phyloP scores from a whole-genome alignment of 768 basidiomycete genomes.

The Pulveroboletus frians region DNA sequence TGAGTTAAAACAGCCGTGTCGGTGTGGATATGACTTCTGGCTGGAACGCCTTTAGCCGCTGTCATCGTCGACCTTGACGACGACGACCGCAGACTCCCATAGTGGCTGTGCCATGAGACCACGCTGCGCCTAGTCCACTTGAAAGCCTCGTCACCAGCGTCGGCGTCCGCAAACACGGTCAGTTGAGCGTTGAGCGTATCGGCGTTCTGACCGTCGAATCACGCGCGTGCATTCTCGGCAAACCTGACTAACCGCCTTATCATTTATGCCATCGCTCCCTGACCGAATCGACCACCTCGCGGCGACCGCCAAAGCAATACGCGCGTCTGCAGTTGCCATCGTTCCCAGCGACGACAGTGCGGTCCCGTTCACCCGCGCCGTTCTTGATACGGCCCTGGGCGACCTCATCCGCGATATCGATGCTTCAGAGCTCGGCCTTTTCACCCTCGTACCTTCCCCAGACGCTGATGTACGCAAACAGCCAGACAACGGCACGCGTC shows the following conservation, averaged over 20 bases:
- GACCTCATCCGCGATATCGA: slow-evolving; percentile 80
- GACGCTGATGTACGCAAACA: slow-evolving; percentile 30
- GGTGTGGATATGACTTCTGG: neutral
- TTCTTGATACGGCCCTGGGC: slow-evolving; percentile 57
- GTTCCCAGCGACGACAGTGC: slow-evolving; percentile 19
- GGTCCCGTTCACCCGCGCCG: slow-evolving; percentile 54
- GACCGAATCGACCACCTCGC: slow-evolving; percentile 67
- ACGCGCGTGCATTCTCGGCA: neutral
- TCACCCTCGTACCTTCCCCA: slow-evolving; percentile 46
- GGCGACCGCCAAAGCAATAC: slow-evolving; percentile 48
- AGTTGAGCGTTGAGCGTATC: neutral
- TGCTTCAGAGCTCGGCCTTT: slow-evolving; percentile 72
- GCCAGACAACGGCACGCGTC: slow-evolving; percentile 22
- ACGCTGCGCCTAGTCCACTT: too few species aligned
- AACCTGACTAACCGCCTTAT: too few species aligned
- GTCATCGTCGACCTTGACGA: slow-evolving; percentile 2
- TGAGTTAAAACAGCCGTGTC: slow-evolving; percentile 12
- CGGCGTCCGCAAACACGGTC: too few species aligned
- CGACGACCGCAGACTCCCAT: neutral
- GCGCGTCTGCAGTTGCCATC: slow-evolving; percentile 36
- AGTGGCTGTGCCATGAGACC: slow-evolving; percentile 20
- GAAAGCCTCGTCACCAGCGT: too few species aligned
- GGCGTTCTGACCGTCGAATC: neutral
- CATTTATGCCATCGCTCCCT: slow-evolving; percentile 48
- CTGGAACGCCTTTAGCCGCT: slow-evolving; percentile 1